Evolutionary conservation across 2,329 filamentous ascomycete genomes (phyloP).

Genomic region (Colletotrichum chlorophyti): DNA sequence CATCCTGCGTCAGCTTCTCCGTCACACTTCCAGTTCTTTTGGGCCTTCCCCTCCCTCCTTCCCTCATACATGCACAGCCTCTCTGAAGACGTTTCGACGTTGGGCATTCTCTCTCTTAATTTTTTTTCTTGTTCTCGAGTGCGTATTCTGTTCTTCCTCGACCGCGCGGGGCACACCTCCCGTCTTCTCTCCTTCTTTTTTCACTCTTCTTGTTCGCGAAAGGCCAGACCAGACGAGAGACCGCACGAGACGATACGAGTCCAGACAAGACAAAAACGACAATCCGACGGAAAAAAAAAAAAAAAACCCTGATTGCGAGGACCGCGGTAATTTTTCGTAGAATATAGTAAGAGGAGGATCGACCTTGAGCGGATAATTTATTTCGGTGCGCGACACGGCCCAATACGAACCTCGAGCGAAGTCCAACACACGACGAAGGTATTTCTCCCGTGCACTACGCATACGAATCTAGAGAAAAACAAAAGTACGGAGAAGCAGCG

Average conservation of each 20-base stretch:
- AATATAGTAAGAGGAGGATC: conserved; percentile 26
- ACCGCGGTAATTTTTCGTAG: conserved; percentile 1
- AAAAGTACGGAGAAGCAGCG: too few relatives aligned
- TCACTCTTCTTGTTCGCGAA: background rate
- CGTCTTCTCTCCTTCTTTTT: background rate
- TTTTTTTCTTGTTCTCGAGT: background rate
- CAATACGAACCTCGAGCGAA: background rate
- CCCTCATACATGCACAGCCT: background rate
- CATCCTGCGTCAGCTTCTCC: too few relatives aligned
- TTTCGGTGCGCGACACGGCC: background rate
- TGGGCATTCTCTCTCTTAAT: background rate
- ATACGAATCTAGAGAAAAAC: too few relatives aligned
- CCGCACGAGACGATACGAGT: background rate
- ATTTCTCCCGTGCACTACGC: too few relatives aligned
- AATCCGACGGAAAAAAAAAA: background rate
- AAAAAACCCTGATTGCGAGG: background rate
- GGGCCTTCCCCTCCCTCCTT: conserved; percentile 2
- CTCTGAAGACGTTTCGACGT: too few relatives aligned
- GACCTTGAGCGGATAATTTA: conserved; percentile 8
- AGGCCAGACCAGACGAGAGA: background rate
- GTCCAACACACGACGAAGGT: too few relatives aligned
- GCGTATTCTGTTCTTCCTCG: background rate
- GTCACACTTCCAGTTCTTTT: too few relatives aligned
- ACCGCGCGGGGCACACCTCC: background rate
- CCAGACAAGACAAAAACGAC: background rate